Evolutionary conservation across 192 early-diverging fungal species (phyloP).

Genomic region (Thoreauomyces humboldtii): DNA sequence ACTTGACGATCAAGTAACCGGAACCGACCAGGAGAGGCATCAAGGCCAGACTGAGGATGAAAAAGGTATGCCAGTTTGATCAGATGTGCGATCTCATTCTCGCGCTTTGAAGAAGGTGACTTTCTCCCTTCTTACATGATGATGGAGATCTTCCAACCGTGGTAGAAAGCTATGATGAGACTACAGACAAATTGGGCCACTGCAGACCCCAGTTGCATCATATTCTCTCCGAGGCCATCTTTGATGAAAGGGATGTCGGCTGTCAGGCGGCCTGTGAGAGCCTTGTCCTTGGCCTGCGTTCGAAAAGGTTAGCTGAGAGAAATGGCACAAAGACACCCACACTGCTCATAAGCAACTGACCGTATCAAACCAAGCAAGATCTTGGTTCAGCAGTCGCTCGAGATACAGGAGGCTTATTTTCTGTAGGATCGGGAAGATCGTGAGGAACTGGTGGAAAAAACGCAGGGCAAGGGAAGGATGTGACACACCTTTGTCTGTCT

Average conservation of each 20-base stretch:
- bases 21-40: slow-evolving; percentile 70
- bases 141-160: slow-evolving; percentile 1
- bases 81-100: too few relatives aligned
- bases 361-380: slow-evolving; percentile 39
- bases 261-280: slow-evolving; percentile 19
- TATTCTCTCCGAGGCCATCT: slow-evolving; percentile 31
- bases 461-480: too few relatives aligned
- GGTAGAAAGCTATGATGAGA: slow-evolving; percentile 4
- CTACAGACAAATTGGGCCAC: background rate
- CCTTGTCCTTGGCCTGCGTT: slow-evolving; percentile 14
- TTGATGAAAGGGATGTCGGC: slow-evolving; percentile 26
- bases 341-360: background rate
- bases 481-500: slow-evolving; percentile 11
- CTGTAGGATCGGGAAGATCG: too few relatives aligned
- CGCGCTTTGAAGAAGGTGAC: too few relatives aligned
- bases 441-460: too few relatives aligned
- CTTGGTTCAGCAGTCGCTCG: slow-evolving; percentile 28
- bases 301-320: too few relatives aligned
- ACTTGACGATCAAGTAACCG: slow-evolving; percentile 64
- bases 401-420: slow-evolving; percentile 33
- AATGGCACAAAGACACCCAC: too few relatives aligned
- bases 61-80: too few relatives aligned
- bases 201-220: background rate
- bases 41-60: slow-evolving; percentile 14
- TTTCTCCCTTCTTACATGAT: slow-evolving; percentile 21